A percentile compares a stretch with the other conserved stretches of the same genome.
phyloP scores from a whole-genome alignment of 768 basidiomycete genomes.

The Krasilnikovozyma curviuscula region DNA sequence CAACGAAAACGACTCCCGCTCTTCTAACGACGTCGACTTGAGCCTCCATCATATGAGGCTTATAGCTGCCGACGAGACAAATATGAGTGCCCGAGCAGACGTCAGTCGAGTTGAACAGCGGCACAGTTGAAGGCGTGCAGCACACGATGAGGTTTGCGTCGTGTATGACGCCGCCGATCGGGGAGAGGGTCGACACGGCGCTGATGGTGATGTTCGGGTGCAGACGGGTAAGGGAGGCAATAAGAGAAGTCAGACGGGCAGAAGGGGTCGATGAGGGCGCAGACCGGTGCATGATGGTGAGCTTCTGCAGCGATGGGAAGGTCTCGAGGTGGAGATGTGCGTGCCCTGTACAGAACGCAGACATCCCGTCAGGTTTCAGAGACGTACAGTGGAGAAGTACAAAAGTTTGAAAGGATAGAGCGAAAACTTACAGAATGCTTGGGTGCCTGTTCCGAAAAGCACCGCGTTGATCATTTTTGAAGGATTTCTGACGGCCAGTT shows the following conservation, averaged over 20 bases:
- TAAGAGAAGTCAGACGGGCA: constrained; percentile 7
- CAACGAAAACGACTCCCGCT: constrained; percentile 7
- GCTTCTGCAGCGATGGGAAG: constrained; percentile 36
- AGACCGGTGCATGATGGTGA: constrained; percentile 45
- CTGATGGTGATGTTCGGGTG: constrained; percentile 4
- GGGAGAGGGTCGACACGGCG: not conserved
- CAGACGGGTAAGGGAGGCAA: constrained; percentile 9
- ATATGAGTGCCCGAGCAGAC: constrained; percentile 14
- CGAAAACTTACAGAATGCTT: constrained; percentile 35
- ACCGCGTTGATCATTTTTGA: constrained; percentile 29
- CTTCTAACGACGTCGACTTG: constrained; percentile 9
- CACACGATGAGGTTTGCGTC: constrained; percentile 28
- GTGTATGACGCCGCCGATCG: constrained; percentile 1
- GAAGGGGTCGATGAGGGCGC: constrained; percentile 33
- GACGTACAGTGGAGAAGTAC: constrained; percentile 3
- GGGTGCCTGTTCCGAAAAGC: constrained; percentile 54
- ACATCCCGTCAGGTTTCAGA: constrained; percentile 13
- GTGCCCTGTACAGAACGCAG: constrained; percentile 31
- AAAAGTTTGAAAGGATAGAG: constrained; percentile 16
- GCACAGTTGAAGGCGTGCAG: constrained; percentile 18
- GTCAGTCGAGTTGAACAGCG: constrained; percentile 10
- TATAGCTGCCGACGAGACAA: constrained; percentile 15
- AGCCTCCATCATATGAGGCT: constrained; percentile 18
- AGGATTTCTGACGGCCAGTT: not conserved
- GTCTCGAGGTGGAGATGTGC: constrained; percentile 40